These are phyloP conservation scores for Nepenthes gracilis DNA, from an alignment of 148 eudicot species.

Conservation along the genomic window DNA sequence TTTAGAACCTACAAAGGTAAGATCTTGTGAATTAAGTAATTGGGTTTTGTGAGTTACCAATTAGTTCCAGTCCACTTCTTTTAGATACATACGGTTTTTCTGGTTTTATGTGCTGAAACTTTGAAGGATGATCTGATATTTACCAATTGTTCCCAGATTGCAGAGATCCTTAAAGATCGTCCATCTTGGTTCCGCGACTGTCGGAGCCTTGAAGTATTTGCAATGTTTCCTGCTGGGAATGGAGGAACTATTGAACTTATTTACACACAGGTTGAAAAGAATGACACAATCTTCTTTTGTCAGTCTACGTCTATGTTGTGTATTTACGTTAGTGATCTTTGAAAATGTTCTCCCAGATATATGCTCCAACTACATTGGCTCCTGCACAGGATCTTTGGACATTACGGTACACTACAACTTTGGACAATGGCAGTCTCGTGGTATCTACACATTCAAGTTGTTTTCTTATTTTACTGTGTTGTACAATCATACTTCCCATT, in stretches of 20 bases:
- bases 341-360: constrained; percentile 33
- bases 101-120: too few species aligned
- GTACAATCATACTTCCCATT: neutral
- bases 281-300: neutral
- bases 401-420: constrained; percentile 78
- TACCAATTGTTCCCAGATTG: constrained; percentile 42
- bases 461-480: neutral
- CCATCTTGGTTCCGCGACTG: constrained; percentile 96
- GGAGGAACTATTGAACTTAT: constrained; percentile 92
- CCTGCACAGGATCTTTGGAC: constrained; percentile 98
- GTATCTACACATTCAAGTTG: constrained; percentile 24
- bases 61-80: neutral
- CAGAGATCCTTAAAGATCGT: constrained; percentile 96
- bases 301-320: neutral
- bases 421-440: constrained; percentile 91
- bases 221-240: constrained; percentile 82
- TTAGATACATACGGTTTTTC: neutral
- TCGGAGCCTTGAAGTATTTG: constrained; percentile 84
- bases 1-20: constrained; percentile 91
- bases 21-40: constrained; percentile 1
- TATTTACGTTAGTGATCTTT: neutral
- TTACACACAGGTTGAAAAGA: constrained; percentile 57
- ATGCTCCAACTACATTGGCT: constrained; percentile 94
- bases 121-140: neutral
- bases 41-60: neutral